Base-by-base conservation (phyloP, 768 basidiomycete genomes). In the Gyrodon lividus region DNA sequence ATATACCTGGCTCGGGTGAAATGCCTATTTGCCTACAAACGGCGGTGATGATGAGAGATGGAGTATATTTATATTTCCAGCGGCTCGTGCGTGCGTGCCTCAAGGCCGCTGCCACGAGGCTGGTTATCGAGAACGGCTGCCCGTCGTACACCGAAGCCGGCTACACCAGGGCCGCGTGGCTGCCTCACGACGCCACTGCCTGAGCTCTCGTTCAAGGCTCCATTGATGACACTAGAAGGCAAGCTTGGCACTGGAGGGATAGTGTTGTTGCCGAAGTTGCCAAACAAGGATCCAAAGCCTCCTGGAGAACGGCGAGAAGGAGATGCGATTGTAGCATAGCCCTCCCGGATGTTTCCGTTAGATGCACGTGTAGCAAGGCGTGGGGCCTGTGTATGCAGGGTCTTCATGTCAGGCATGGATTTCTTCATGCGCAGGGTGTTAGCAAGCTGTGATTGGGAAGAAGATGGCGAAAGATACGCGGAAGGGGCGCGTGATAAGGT, bases 371-470 rank as follows among this genome's bases (percentile, higher is more conserved):
- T 86, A 51, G 74, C 82, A 42, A 93, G 79, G 46, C 90, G 86
- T 30, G 89, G 90, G 1, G 86, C 85, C 61, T 86, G 83, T 16
- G 84, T 77, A 54, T 91, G 90, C 57, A 92, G 71, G 14, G 87
- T 87, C 73, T 91, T 91, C 83, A 98, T 85, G 70, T 98, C 93
- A 3, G 97, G 97, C 97, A 98, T 98, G 20, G 93, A 96, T 73
- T 97, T 97, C 78, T 98, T 98, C 70, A 87, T 84, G 37, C 95
- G 86, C 48, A 98, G 80, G 37, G 83, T 75, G 48, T 63, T 73
- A 16, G 69, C 68, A 42, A 74, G 77, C 58, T 70, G 75, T 58
- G 74, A 73, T 58, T 63, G 64, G 62, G 68, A 66, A 48, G 73
- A 70, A 6, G 79, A 71, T 17, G 86, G 78, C 12, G 80, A 77